Evolutionary conservation across 2,329 filamentous ascomycete genomes (phyloP).

Genomic region (Venturia asperata): DNA sequence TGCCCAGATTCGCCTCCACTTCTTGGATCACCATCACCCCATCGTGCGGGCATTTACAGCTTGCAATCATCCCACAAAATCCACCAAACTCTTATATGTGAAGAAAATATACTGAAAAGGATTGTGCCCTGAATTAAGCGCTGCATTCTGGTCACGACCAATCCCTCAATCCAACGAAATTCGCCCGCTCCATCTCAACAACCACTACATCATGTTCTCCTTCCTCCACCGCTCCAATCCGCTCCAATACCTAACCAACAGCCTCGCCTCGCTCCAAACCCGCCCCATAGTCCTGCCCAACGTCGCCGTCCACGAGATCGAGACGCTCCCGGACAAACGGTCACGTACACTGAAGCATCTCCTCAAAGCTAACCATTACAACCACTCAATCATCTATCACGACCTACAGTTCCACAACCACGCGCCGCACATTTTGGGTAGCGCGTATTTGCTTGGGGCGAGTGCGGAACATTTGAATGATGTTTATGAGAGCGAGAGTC

Average conservation of each 20-base stretch:
- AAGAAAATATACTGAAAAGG: neutral
- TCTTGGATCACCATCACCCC: neutral
- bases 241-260: neutral
- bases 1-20: constrained; percentile 1
- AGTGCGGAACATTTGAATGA: constrained; percentile 63
- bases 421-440: constrained; percentile 68
- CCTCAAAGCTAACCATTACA: constrained; percentile 84
- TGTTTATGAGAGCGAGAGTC: constrained; percentile 71
- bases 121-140: neutral
- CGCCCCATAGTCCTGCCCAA: constrained; percentile 49
- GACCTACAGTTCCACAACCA: constrained; percentile 73
- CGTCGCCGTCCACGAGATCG: constrained; percentile 69
- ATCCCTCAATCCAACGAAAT: neutral
- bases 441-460: constrained; percentile 79
- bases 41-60: neutral
- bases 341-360: constrained; percentile 83
- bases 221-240: constrained; percentile 10
- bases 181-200: neutral
- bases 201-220: constrained; percentile 5
- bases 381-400: constrained; percentile 76
- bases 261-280: neutral
- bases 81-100: neutral
- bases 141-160: neutral
- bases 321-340: constrained; percentile 70
- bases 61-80: neutral